A percentile compares a stretch with the other conserved stretches of the same genome.
phyloP scores from a whole-genome alignment of 2,329 filamentous ascomycete genomes.

The Arthrobotrys sinensis region DNA sequence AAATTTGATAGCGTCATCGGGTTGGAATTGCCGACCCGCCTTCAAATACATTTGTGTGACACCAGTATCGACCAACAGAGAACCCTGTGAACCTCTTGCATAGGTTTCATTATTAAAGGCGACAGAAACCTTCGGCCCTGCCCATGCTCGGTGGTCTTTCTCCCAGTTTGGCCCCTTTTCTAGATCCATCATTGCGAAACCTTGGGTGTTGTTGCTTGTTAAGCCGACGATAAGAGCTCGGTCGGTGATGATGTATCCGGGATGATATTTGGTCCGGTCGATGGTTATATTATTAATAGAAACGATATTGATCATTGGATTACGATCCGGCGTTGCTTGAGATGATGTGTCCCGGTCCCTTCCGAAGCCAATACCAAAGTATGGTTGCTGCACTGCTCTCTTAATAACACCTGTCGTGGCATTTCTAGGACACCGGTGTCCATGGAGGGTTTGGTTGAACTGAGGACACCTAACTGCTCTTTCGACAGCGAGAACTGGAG shows the following conservation, averaged over 20 bases:
- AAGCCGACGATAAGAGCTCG: conserved; percentile 7
- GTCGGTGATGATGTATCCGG: conserved; percentile 35
- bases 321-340: conserved; percentile 31
- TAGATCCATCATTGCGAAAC: conserved; percentile 23
- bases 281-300: conserved; percentile 34
- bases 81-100: conserved; percentile 3
- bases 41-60: conserved; percentile 34
- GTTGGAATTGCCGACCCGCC: conserved; percentile 18
- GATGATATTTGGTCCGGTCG: conserved; percentile 26
- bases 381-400: conserved; percentile 15
- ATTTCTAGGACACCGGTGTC: conserved; percentile 17
- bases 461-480: conserved; percentile 4
- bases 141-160: conserved; percentile 24
- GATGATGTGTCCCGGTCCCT: conserved; percentile 16
- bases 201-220: conserved; percentile 30
- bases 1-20: conserved; percentile 10
- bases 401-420: neutral
- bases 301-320: conserved; percentile 37
- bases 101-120: conserved; percentile 28
- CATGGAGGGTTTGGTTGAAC: conserved; percentile 15
- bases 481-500: conserved; percentile 31
- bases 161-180: conserved; percentile 22
- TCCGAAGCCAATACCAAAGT: conserved; percentile 34
- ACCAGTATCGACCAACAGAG: conserved; percentile 21
- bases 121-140: conserved; percentile 25